Conservation (phyloP, 176 grass and related monocot species). For the Raddia distichophylla region DNA sequence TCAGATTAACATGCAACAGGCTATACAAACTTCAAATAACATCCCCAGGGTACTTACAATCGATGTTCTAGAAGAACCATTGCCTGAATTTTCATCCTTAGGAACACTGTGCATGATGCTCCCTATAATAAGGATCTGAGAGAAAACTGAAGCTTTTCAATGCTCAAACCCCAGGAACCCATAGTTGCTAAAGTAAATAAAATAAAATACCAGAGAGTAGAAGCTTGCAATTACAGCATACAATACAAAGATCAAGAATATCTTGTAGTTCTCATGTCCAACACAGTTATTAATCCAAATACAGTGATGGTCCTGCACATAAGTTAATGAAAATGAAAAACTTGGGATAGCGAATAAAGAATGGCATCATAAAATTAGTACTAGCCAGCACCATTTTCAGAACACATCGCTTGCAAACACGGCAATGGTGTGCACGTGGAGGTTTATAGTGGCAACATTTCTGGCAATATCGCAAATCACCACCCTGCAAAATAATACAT, state of each 20-base stretch:
- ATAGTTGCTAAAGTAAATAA: conserved; percentile 27
- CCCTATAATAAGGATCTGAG: conserved; percentile 77
- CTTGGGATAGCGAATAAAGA: conserved; percentile 24
- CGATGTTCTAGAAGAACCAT: conserved; percentile 80
- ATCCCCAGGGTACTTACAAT: conserved; percentile 59
- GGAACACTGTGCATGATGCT: conserved; percentile 55
- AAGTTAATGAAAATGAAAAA: conserved; percentile 35
- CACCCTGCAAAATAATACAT: conserved; percentile 62
- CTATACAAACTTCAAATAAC: conserved; percentile 17
- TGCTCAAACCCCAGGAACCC: background rate
- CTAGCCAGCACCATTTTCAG: conserved; percentile 73
- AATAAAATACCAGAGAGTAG: conserved; percentile 72
- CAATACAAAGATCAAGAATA: conserved; percentile 85
- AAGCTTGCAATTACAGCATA: conserved; percentile 85
- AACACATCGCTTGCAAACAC: conserved; percentile 97
- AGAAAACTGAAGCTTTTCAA: conserved; percentile 33
- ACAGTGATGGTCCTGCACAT: conserved; percentile 87
- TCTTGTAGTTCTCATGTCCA: conserved; percentile 90
- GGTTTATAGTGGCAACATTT: conserved; percentile 94
- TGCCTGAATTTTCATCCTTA: conserved; percentile 63
- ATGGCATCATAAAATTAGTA: conserved; percentile 14
- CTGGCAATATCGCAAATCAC: conserved; percentile 94
- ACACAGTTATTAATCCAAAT: conserved; percentile 99
- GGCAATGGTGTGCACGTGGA: conserved; percentile 90
- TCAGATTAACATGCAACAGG: conserved; percentile 27